These are phyloP conservation scores for Fusarium veterinarium DNA, from an alignment of 2,329 filamentous ascomycete species.

Conservation along the genomic window DNA sequence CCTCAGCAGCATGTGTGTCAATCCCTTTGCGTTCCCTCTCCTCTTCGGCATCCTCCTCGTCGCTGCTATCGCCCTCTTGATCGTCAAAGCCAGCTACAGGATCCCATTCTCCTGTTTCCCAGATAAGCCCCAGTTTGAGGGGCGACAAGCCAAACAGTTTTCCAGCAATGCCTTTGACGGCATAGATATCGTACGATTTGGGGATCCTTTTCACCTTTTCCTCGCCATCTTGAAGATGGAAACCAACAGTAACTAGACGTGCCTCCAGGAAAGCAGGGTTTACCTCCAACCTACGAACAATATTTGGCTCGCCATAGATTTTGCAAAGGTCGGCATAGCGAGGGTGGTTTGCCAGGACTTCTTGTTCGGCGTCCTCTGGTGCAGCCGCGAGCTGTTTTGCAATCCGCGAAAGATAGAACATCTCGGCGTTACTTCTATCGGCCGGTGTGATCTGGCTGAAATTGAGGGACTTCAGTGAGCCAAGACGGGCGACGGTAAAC, in stretches of 20 bases:
- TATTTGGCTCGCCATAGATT: conserved; percentile 76
- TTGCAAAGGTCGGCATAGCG: conserved; percentile 80
- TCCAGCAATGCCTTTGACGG: conserved; percentile 81
- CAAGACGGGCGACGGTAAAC: conserved; percentile 83
- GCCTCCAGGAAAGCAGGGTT: conserved; percentile 87
- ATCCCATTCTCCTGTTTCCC: conserved; percentile 94
- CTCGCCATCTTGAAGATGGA: conserved; percentile 48
- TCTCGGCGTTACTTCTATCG: conserved; percentile 88
- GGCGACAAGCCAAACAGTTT: conserved; percentile 75
- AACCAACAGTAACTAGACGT: conserved; percentile 75
- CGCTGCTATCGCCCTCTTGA: conserved; percentile 65
- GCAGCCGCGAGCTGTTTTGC: conserved; percentile 76
- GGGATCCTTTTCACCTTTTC: conserved; percentile 69
- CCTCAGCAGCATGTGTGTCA: conserved; percentile 42
- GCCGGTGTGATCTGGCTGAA: conserved; percentile 76
- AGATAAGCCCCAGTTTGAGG: conserved; percentile 74
- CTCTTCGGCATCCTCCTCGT: conserved; percentile 60
- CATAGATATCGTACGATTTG: conserved; percentile 82
- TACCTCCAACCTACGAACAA: conserved; percentile 67
- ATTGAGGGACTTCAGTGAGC: conserved; percentile 75
- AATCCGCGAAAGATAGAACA: conserved; percentile 91
- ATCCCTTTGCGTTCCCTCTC: conserved; percentile 42
- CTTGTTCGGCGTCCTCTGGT: conserved; percentile 62
- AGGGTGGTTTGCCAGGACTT: conserved; percentile 73
- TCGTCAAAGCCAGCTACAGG: conserved; percentile 74